Conservation (phyloP, 768 basidiomycete species). For the Trametes cingulata region DNA sequence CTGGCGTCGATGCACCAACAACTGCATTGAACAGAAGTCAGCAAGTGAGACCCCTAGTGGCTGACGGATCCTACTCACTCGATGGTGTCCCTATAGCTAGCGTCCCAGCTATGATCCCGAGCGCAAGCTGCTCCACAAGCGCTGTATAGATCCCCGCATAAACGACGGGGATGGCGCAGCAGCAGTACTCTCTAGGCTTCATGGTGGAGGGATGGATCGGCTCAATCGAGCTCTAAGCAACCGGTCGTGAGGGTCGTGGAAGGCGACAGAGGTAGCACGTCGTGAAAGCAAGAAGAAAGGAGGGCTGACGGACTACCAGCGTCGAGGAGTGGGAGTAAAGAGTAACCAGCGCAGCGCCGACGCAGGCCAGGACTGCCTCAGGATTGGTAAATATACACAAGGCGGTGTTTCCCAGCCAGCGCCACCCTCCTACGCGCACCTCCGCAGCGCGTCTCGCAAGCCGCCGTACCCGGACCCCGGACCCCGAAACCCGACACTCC, state of each 20-base stretch:
- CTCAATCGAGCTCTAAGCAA: not conserved
- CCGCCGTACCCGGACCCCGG: not conserved
- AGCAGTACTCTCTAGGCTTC: slow-evolving; percentile 87
- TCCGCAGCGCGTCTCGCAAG: not conserved
- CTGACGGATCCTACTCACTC: slow-evolving; percentile 51
- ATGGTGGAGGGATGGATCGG: slow-evolving; percentile 36
- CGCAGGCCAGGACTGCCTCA: slow-evolving; percentile 2
- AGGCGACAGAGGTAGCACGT: not conserved
- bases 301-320: slow-evolving; percentile 10
- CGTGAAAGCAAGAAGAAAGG: slow-evolving; percentile 8
- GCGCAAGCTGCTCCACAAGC: slow-evolving; percentile 72
- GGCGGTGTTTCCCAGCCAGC: slow-evolving; percentile 2
- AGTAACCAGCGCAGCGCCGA: slow-evolving; percentile 5
- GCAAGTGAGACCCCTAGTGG: not conserved
- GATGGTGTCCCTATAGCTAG: slow-evolving; percentile 75
- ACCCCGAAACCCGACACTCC: not conserved
- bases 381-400: not conserved
- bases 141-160: slow-evolving; percentile 89
- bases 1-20: slow-evolving; percentile 84
- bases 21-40: slow-evolving; percentile 44
- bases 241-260: slow-evolving; percentile 13
- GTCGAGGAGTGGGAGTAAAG: not conserved
- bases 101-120: slow-evolving; percentile 67
- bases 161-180: slow-evolving; percentile 87
- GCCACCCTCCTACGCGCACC: not conserved